These are phyloP conservation scores for Solanum sparsipilum DNA, from an alignment of 257 asterid species.

Conservation along the genomic window DNA sequence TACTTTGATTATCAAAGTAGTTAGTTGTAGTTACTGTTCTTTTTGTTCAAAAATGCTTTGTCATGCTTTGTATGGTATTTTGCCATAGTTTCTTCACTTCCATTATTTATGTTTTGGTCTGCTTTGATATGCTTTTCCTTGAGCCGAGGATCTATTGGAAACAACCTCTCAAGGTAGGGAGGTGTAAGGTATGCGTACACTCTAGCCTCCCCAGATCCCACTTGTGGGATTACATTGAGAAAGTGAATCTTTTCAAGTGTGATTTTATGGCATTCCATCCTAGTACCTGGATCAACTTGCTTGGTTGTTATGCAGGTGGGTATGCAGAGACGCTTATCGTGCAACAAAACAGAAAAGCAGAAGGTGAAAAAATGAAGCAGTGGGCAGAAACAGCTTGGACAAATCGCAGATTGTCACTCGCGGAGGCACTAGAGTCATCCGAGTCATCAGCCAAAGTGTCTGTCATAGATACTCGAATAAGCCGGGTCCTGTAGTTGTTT, in stretches of 20 bases:
- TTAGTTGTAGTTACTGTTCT: not conserved
- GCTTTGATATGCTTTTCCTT: not conserved
- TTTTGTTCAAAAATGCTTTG: not conserved
- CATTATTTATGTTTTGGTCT: not conserved
- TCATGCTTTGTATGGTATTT: not conserved
- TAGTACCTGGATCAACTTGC: not conserved
- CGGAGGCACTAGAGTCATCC: slow-evolving; percentile 51
- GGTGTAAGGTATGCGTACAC: not conserved
- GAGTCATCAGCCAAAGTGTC: slow-evolving; percentile 42
- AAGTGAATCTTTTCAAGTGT: not conserved
- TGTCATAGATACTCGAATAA: slow-evolving; percentile 61
- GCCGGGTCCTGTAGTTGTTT: slow-evolving; percentile 45
- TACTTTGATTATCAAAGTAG: not conserved
- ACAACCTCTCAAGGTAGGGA: not conserved
- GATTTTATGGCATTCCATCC: not conserved
- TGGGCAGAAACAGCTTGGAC: slow-evolving; percentile 77
- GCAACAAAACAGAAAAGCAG: slow-evolving; percentile 75
- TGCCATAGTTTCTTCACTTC: not conserved
- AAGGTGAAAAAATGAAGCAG: slow-evolving; percentile 57
- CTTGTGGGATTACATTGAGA: not conserved
- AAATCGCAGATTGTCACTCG: slow-evolving; percentile 49
- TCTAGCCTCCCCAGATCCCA: not conserved
- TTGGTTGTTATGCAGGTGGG: slow-evolving; percentile 50
- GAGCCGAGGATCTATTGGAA: not conserved
- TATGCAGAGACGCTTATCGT: slow-evolving; percentile 66